phyloP scores from a whole-genome alignment of 2,329 filamentous ascomycete species.

The Mollisiaceae sp. region DNA sequence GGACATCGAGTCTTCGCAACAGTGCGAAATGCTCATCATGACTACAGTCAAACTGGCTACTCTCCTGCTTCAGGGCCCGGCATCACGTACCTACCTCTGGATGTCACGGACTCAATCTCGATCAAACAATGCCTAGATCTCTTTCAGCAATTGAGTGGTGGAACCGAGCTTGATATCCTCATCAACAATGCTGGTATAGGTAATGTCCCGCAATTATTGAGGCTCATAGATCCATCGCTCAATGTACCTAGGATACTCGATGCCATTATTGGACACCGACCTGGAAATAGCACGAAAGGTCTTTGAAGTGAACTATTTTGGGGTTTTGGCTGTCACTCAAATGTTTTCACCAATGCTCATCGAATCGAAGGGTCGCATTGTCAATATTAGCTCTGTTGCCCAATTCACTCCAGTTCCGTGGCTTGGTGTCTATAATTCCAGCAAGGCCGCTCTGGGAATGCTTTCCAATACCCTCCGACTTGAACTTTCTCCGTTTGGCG shows the following conservation, averaged over 20 bases:
- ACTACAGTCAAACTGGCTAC: not conserved
- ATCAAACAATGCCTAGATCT: conserved; percentile 40
- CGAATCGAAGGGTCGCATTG: conserved; percentile 36
- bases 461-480: conserved; percentile 26
- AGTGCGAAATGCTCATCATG: conserved; percentile 41
- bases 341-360: conserved; percentile 39
- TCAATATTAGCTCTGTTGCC: conserved; percentile 36
- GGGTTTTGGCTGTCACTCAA: conserved; percentile 37
- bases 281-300: conserved; percentile 34
- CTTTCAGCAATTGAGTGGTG: conserved; percentile 41
- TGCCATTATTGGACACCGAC: conserved; percentile 36
- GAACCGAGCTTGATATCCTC: conserved; percentile 45
- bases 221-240: not conserved
- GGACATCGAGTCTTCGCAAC: conserved; percentile 47
- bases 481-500: conserved; percentile 28
- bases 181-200: conserved; percentile 15
- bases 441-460: conserved; percentile 27
- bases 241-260: not conserved
- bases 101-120: conserved; percentile 45
- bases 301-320: conserved; percentile 42
- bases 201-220: not conserved
- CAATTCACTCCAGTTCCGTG: conserved; percentile 21
- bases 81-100: conserved; percentile 42
- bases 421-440: conserved; percentile 27
- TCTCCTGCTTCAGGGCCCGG: conserved; percentile 9